Evolutionary conservation across 2,329 filamentous ascomycete species (phyloP).

Genomic region (Calonectria henricotiae): DNA sequence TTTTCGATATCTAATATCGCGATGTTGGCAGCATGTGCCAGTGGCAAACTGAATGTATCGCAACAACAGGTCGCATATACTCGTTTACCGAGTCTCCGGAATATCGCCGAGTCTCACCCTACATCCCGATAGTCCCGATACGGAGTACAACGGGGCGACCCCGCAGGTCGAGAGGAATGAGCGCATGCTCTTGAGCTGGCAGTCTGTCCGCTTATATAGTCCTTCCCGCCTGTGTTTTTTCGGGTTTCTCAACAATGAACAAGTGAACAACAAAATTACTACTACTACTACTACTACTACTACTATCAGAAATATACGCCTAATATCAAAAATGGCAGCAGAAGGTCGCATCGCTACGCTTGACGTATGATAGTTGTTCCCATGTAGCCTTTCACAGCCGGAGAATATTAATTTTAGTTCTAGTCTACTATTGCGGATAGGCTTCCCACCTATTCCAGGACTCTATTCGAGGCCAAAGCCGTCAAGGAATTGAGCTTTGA

Average conservation of each 20-base stretch:
- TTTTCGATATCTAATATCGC: neutral
- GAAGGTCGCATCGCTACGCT: constrained; percentile 55
- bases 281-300: constrained; percentile 2
- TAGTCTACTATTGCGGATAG: constrained; percentile 78
- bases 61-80: constrained; percentile 20
- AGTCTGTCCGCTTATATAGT: neutral
- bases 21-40: neutral
- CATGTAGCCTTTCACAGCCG: neutral
- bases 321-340: constrained; percentile 44
- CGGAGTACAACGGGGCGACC: constrained; percentile 38
- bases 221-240: neutral
- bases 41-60: neutral
- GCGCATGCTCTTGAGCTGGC: neutral
- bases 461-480: constrained; percentile 83
- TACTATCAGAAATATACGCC: constrained; percentile 17
- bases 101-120: constrained; percentile 49
- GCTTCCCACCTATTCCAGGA: constrained; percentile 80
- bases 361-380: constrained; percentile 55
- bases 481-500: constrained; percentile 84
- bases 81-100: constrained; percentile 51
- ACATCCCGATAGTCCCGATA: constrained; percentile 28
- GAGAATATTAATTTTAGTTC: constrained; percentile 40
- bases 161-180: constrained; percentile 45
- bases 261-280: neutral
- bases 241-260: neutral